Conservation (phyloP, 176 grass and related monocot genomes). For the Hyparrhenia diplandra region DNA sequence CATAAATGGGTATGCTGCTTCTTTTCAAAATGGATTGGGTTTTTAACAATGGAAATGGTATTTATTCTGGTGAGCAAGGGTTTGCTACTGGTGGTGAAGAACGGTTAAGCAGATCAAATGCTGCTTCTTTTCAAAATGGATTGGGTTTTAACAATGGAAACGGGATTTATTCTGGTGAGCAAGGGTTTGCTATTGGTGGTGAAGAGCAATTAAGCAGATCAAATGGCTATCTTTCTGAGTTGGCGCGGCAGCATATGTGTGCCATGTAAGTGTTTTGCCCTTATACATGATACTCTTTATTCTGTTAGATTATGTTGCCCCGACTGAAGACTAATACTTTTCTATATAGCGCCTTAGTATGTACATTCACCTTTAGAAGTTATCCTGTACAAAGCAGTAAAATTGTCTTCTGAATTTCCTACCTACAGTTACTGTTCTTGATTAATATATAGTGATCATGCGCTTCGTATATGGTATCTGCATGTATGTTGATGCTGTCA, state of each 20-base stretch:
- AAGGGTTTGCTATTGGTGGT: slow-evolving; percentile 87
- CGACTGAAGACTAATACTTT: slow-evolving; percentile 3
- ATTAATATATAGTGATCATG: neutral
- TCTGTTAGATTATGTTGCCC: slow-evolving; percentile 16
- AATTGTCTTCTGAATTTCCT: neutral
- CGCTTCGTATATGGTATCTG: neutral
- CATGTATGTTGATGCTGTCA: neutral
- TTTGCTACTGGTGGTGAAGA: slow-evolving; percentile 89
- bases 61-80: slow-evolving; percentile 63
- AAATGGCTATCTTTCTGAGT: slow-evolving; percentile 85
- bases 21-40: slow-evolving; percentile 69
- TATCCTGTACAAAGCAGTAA: neutral
- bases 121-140: slow-evolving; percentile 68
- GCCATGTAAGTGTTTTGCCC: slow-evolving; percentile 62
- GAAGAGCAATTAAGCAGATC: slow-evolving; percentile 63
- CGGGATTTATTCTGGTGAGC: slow-evolving; percentile 64
- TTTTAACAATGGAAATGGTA: slow-evolving; percentile 90
- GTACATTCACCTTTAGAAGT: neutral
- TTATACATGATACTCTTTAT: slow-evolving; percentile 10
- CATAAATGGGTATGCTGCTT: slow-evolving; percentile 27
- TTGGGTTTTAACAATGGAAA: slow-evolving; percentile 88
- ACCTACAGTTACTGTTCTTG: neutral
- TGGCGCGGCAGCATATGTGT: slow-evolving; percentile 89
- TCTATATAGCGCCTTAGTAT: neutral
- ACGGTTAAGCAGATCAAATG: slow-evolving; percentile 29